Evolutionary conservation across 495 filamentous ascomycete genomes (phyloP), one percentile per base, ranked within the genome.

Genomic region (Bathelium albidoporum): DNA sequence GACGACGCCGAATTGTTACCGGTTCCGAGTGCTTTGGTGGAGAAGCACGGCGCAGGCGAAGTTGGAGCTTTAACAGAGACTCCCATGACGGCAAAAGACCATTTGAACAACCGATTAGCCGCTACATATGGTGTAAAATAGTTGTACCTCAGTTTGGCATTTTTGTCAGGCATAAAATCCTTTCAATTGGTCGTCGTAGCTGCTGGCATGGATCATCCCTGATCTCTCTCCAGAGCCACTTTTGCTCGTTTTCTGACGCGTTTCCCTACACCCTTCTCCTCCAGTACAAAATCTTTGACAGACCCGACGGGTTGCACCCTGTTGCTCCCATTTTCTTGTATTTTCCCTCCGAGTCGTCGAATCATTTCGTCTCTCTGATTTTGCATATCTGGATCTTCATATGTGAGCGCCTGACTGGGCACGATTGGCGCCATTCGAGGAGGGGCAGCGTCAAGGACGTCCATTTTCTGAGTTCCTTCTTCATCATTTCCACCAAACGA

Each of bases 81-180:
- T 20, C 7, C 24, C 16, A 72, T 96, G 71, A 97, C 94, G 31
- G 92, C 94, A 10, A 79, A 81, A 68, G 88, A 92, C 74, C 91
- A 97, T 81, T 77, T 97, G 73, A 79, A 84, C 70, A 83, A 83
- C 73, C 77, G 89, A 68, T 74, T 96, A 70, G 81, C 75, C 60
- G 89, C 87, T 11, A 93, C 90, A 20, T 96, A 96, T 78, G 80
- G 78, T 18, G 78, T 82, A 68, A 74, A 76, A 58, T 68, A 75
- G 55, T 5, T 11, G 12, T 26, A 10, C 11, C 5, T 20, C 20
- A 18, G 20, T 49, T n/a, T 20, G n/a, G 34, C 34, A 39, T 39
- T 14, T 39, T 39, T 39, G 14, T 5, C 14, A 39, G 14, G 18
- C 20, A 49, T 20, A 3, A 49, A 20, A 7, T 49, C 3, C 4